phyloP scores from a whole-genome alignment of 2,329 filamentous ascomycete species.

The Diaporthe citri region DNA sequence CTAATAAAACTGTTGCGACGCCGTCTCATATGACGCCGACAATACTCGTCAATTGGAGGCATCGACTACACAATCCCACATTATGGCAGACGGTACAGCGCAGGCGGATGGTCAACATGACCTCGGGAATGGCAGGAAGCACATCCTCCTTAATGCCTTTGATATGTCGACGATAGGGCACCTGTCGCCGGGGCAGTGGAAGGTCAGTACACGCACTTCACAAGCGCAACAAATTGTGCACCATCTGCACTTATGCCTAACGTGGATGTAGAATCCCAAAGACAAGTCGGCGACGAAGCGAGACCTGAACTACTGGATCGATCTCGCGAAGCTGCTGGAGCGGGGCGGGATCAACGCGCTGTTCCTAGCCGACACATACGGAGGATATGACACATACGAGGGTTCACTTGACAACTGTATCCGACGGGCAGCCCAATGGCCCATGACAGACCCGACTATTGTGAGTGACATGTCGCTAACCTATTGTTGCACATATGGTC shows the following conservation, averaged over 20 bases:
- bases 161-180: conserved; percentile 76
- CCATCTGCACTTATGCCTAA: not conserved
- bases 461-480: conserved; percentile 53
- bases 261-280: conserved; percentile 62
- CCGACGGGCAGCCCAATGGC: conserved; percentile 73
- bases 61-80: not conserved
- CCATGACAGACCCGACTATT: conserved; percentile 73
- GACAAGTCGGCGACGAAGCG: conserved; percentile 73
- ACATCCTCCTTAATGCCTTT: conserved; percentile 74
- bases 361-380: conserved; percentile 76
- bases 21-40: not conserved
- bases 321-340: conserved; percentile 73
- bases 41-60: not conserved
- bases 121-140: conserved; percentile 55
- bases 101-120: conserved; percentile 18
- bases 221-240: not conserved
- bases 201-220: conserved; percentile 54
- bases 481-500: not conserved
- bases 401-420: conserved; percentile 71
- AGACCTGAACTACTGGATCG: conserved; percentile 72
- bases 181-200: conserved; percentile 76
- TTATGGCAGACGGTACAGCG: conserved; percentile 30
- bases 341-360: conserved; percentile 73
- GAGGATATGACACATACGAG: conserved; percentile 73
- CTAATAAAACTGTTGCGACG: not conserved